Evolutionary conservation across 1,284 basidiomycete species (phyloP).

Genomic region (Pholiota adiposa): DNA sequence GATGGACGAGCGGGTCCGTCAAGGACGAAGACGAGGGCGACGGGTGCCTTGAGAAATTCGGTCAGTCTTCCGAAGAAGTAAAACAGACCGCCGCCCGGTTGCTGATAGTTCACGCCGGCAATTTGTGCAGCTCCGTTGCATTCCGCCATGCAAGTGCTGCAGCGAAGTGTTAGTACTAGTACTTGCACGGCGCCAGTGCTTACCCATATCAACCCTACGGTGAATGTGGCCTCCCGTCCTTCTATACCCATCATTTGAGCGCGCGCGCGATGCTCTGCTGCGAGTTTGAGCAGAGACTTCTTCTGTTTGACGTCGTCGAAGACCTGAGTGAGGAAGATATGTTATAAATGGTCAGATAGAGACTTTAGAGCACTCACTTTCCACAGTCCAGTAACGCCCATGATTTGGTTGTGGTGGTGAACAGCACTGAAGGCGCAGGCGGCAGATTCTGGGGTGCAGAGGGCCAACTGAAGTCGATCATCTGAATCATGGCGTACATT

Average conservation of each 20-base stretch:
- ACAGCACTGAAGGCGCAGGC: too few relatives aligned
- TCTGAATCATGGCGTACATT: too few relatives aligned
- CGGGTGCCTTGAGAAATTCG: not conserved
- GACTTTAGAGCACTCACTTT: not conserved
- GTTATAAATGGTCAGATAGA: not conserved
- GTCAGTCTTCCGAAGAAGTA: not conserved
- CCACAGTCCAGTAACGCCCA: not conserved
- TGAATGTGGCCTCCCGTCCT: not conserved
- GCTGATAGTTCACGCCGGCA: not conserved
- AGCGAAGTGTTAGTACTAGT: too few relatives aligned
- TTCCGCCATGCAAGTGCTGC: slow-evolving; percentile 1
- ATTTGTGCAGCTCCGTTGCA: not conserved
- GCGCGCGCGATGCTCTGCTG: not conserved
- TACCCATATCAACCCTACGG: not conserved
- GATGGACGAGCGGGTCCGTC: not conserved
- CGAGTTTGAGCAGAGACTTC: not conserved
- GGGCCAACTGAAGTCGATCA: too few relatives aligned
- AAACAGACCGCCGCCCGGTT: not conserved
- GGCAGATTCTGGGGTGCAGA: too few relatives aligned
- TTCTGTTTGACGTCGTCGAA: not conserved
- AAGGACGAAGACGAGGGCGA: not conserved
- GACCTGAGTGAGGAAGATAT: not conserved
- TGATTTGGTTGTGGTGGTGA: not conserved
- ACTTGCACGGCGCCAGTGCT: too few relatives aligned
- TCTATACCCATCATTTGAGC: not conserved